Percentiles rank a stretch among this genome's conserved stretches.
phyloP scores from a whole-genome alignment of 768 basidiomycete genomes.

The Naganishia kalamii region DNA sequence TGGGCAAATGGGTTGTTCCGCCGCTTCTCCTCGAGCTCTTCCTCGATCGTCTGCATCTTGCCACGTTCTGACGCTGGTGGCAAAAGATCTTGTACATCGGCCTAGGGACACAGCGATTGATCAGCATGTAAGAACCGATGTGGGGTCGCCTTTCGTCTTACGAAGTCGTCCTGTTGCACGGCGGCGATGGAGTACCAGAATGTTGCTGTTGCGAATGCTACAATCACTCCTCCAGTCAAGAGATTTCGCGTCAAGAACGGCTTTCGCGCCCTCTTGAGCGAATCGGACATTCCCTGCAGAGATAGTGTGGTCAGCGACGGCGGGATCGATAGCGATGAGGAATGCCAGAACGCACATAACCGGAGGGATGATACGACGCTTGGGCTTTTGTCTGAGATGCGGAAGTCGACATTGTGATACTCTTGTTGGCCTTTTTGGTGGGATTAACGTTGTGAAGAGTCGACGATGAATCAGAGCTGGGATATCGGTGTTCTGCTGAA shows the following conservation, averaged over 20 bases:
- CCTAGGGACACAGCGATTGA: conserved; percentile 19
- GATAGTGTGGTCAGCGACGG: no score
- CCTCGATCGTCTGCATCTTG: conserved; percentile 45
- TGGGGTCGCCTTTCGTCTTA: conserved; percentile 23
- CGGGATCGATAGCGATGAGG: no score
- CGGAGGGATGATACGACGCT: conserved; percentile 54
- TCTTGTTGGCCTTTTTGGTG: background rate
- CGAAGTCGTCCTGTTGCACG: conserved; percentile 85
- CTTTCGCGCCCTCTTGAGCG: conserved; percentile 75
- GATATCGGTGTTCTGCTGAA: no score
- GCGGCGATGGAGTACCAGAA: conserved; percentile 91
- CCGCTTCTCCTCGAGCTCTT: conserved; percentile 38
- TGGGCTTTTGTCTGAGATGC: conserved; percentile 37
- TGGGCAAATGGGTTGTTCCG: conserved; percentile 4
- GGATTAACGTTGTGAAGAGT: no score
- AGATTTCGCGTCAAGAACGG: conserved; percentile 76
- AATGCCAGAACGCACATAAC: conserved; percentile 50
- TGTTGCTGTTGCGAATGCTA: conserved; percentile 69
- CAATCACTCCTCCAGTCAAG: conserved; percentile 65
- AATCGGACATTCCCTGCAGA: conserved; percentile 71
- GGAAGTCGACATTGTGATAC: conserved; percentile 12
- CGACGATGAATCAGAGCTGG: background rate
- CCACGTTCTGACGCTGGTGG: conserved; percentile 46
- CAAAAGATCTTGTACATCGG: conserved; percentile 43
- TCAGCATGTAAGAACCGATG: background rate